Evolutionary conservation across 2,329 filamentous ascomycete genomes (phyloP).

Genomic region (Coccinonectria pachysandricola): DNA sequence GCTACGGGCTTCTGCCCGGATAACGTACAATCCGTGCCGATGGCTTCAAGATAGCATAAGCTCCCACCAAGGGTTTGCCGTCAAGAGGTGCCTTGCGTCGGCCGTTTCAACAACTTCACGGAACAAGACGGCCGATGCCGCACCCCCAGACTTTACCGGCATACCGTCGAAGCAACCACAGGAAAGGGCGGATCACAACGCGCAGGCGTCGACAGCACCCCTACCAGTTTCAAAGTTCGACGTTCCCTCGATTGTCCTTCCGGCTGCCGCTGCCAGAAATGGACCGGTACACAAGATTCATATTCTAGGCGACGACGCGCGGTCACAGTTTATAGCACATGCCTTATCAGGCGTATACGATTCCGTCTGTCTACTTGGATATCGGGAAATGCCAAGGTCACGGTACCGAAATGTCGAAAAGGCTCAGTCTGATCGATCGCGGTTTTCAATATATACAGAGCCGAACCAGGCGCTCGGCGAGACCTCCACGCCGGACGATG

Average conservation of each 20-base stretch:
- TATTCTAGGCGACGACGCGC: slow-evolving; percentile 31
- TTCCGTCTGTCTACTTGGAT: slow-evolving; percentile 26
- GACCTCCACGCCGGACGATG: slow-evolving; percentile 16
- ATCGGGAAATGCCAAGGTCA: slow-evolving; percentile 14
- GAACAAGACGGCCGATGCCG: slow-evolving; percentile 12
- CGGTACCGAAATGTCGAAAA: slow-evolving; percentile 24
- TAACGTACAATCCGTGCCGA: slow-evolving; percentile 25
- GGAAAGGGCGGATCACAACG: slow-evolving; percentile 4
- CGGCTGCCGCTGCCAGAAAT: slow-evolving; percentile 21
- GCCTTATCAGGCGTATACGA: slow-evolving; percentile 31
- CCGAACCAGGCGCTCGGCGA: slow-evolving; percentile 9
- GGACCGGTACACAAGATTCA: slow-evolving; percentile 29
- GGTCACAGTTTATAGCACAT: slow-evolving; percentile 31
- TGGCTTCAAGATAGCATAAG: slow-evolving; percentile 33
- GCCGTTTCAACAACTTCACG: slow-evolving; percentile 16
- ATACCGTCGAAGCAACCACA: slow-evolving; percentile 13
- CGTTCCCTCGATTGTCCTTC: slow-evolving; percentile 27
- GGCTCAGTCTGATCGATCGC: slow-evolving; percentile 9
- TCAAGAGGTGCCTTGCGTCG: no score
- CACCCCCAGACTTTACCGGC: slow-evolving; percentile 11
- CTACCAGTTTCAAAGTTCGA: slow-evolving; percentile 18
- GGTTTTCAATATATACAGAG: slow-evolving; percentile 11
- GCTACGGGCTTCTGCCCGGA: slow-evolving; percentile 34
- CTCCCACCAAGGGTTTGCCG: no score
- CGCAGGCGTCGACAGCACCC: slow-evolving; percentile 7